Conservation (phyloP, 768 basidiomycete species). For the Pulveroboletus frians region DNA sequence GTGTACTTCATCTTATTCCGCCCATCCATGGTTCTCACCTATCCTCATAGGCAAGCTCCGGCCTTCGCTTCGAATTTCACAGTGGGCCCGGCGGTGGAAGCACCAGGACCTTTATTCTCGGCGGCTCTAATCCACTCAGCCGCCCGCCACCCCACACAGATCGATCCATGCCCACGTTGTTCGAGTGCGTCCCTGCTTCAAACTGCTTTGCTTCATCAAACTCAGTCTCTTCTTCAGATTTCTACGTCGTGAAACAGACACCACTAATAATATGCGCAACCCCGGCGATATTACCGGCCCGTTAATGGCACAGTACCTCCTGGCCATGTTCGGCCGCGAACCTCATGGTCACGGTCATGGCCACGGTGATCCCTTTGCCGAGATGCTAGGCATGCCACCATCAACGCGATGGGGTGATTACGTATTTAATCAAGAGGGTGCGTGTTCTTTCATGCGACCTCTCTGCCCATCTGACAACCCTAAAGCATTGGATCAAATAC, state of each 20-base stretch:
- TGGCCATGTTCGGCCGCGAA: conserved; percentile 48
- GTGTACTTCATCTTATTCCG: not conserved
- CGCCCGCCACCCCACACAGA: conserved; percentile 26
- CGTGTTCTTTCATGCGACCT: conserved; percentile 7
- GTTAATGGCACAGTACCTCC: conserved; percentile 68
- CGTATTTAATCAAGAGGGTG: conserved; percentile 87
- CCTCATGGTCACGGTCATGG: conserved; percentile 24
- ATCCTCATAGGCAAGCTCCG: conserved; percentile 14
- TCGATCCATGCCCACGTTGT: conserved; percentile 37
- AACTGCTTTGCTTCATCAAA: too few species aligned
- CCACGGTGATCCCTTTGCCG: conserved; percentile 39
- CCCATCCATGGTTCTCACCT: not conserved
- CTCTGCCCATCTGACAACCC: conserved; percentile 5
- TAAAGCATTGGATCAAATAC: conserved; percentile 75
- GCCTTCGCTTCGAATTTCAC: conserved; percentile 35
- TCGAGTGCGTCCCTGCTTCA: conserved; percentile 41
- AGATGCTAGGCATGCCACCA: conserved; percentile 41
- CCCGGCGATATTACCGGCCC: conserved; percentile 49
- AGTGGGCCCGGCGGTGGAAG: conserved; percentile 25
- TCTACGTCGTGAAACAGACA: conserved; percentile 26
- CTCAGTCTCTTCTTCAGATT: conserved; percentile 26
- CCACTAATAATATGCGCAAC: conserved; percentile 15
- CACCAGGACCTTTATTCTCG: conserved; percentile 35
- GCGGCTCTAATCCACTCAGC: conserved; percentile 29
- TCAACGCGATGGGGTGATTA: conserved; percentile 81